These are phyloP conservation scores for Nothopassalora personata DNA, from an alignment of 2,329 filamentous ascomycete species.

Conservation along the genomic window DNA sequence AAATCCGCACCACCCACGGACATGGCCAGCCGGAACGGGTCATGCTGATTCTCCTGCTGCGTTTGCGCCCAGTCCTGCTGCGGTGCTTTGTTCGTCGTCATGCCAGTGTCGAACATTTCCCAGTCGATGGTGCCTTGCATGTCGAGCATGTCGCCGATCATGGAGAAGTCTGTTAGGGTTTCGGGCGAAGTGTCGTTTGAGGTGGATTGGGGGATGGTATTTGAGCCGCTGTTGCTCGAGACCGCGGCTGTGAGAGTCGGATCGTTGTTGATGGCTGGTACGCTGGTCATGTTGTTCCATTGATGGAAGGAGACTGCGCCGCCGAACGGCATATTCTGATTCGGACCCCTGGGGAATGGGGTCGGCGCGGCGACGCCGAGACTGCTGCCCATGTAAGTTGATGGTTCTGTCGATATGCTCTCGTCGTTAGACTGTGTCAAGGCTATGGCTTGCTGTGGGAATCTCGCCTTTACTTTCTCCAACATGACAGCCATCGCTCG, in stretches of 20 bases:
- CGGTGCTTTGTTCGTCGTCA: slow-evolving; percentile 4
- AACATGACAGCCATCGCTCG: slow-evolving; percentile 32
- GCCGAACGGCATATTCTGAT: slow-evolving; percentile 5
- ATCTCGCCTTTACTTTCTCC: slow-evolving; percentile 26
- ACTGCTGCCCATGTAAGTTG: neutral
- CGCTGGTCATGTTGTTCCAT: slow-evolving; percentile 12
- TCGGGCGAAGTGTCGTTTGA: slow-evolving; percentile 9
- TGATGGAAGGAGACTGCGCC: slow-evolving; percentile 14
- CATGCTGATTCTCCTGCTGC: slow-evolving; percentile 3
- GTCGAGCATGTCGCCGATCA: slow-evolving; percentile 31
- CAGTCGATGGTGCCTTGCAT: slow-evolving; percentile 26
- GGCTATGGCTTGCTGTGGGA: slow-evolving; percentile 14
- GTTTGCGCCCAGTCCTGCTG: neutral
- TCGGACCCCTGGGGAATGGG: neutral
- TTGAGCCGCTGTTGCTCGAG: neutral
- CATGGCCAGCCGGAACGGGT: neutral
- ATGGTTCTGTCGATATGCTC: neutral
- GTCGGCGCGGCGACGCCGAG: slow-evolving; percentile 1
- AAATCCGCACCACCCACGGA: neutral
- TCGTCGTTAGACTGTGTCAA: slow-evolving; percentile 4
- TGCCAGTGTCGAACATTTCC: slow-evolving; percentile 26
- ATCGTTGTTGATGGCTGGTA: slow-evolving; percentile 1
- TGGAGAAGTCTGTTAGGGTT: slow-evolving; percentile 21
- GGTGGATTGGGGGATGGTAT: neutral
- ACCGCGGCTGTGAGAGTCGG: neutral